Evolutionary conservation across 768 basidiomycete genomes (phyloP).

Genomic region (Termitomyces sp.): DNA sequence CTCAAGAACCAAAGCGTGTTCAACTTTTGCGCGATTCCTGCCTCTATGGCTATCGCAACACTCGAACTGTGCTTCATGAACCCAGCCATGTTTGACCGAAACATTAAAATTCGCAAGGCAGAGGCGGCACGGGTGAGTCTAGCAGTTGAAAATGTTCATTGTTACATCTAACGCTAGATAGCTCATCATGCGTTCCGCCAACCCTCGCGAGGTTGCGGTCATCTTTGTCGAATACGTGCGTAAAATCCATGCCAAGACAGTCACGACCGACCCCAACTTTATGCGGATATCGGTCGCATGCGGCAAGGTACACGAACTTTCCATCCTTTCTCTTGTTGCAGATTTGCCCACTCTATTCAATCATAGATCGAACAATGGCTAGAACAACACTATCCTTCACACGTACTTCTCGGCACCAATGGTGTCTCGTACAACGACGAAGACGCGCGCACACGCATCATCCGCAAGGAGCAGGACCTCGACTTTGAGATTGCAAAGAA

Average conservation of each 20-base stretch:
- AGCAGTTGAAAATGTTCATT: background rate
- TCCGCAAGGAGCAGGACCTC: constrained; percentile 39
- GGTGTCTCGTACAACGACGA: constrained; percentile 34
- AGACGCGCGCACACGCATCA: constrained; percentile 57
- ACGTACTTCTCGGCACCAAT: constrained; percentile 46
- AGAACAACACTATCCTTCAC: constrained; percentile 92
- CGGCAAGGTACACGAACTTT: constrained; percentile 60
- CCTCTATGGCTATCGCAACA: constrained; percentile 94
- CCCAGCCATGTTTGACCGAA: constrained; percentile 73
- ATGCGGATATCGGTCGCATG: constrained; percentile 79
- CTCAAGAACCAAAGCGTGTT: constrained; percentile 91
- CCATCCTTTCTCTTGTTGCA: background rate
- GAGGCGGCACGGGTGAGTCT: constrained; percentile 71
- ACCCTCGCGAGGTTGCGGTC: constrained; percentile 86
- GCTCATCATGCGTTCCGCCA: constrained; percentile 92
- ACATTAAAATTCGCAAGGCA: constrained; percentile 95
- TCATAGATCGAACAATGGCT: constrained; percentile 90
- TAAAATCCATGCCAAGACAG: constrained; percentile 76
- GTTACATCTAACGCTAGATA: constrained; percentile 22
- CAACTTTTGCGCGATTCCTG: constrained; percentile 94
- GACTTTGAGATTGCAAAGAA: constrained; percentile 30
- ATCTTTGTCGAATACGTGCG: constrained; percentile 84
- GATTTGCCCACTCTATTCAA: constrained; percentile 7
- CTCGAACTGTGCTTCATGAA: constrained; percentile 94
- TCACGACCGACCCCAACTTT: constrained; percentile 83